These are phyloP conservation scores for Russula vinacea DNA, from an alignment of 768 basidiomycete genomes.

Conservation along the genomic window DNA sequence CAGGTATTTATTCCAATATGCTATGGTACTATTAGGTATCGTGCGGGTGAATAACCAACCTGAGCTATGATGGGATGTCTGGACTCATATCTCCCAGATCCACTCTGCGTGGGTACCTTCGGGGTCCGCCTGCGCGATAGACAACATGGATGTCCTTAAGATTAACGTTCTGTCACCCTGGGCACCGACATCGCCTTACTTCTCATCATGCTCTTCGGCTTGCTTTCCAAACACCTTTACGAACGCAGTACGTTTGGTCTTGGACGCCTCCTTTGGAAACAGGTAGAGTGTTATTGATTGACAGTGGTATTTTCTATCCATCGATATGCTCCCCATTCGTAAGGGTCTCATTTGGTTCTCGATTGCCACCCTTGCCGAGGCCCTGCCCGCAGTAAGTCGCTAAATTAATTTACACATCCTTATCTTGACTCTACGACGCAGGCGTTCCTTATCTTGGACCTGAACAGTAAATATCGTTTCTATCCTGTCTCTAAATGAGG, in stretches of 20 bases:
- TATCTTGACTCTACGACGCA: not conserved
- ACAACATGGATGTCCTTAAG: not conserved
- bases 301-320: not conserved
- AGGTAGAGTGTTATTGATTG: not conserved
- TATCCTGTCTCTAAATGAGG: not conserved
- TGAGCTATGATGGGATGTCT: not conserved
- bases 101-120: not conserved
- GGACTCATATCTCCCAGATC: not conserved
- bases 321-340: not conserved
- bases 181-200: not conserved
- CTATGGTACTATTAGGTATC: not conserved
- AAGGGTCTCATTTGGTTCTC: conserved; percentile 6
- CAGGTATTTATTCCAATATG: no score
- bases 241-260: not conserved
- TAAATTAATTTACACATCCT: not conserved
- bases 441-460: not conserved
- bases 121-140: not conserved
- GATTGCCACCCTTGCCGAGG: not conserved
- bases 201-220: not conserved
- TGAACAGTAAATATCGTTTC: conserved; percentile 4
- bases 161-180: not conserved
- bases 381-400: not conserved
- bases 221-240: not conserved
- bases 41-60: not conserved
- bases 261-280: not conserved